Conservation (phyloP, 306 rosid genomes). For the Alnus glutinosa region DNA sequence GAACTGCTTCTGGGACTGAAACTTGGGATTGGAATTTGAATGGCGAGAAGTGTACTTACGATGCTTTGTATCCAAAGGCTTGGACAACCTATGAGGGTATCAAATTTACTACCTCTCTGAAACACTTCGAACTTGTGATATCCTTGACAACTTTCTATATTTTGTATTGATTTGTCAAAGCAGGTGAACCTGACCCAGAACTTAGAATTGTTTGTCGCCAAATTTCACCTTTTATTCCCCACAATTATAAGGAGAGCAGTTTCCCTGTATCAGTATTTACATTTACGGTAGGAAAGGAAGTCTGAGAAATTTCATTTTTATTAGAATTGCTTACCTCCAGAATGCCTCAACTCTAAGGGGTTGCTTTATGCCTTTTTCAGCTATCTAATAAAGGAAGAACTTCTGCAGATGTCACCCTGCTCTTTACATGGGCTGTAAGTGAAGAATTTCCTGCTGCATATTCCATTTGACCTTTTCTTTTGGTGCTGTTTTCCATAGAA, state of each 20-base stretch:
- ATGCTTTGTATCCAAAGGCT: slow-evolving; percentile 92
- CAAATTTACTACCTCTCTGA: slow-evolving; percentile 17
- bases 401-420: slow-evolving; percentile 76
- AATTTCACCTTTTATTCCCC: slow-evolving; percentile 92
- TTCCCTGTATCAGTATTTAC: slow-evolving; percentile 86
- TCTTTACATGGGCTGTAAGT: slow-evolving; percentile 98
- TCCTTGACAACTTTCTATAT: not conserved
- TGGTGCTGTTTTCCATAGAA: not conserved
- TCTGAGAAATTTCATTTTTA: slow-evolving; percentile 18
- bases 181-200: slow-evolving; percentile 87
- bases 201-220: slow-evolving; percentile 84
- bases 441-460: not conserved
- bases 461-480: not conserved
- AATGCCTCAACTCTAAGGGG: slow-evolving; percentile 7
- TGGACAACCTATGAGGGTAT: slow-evolving; percentile 89
- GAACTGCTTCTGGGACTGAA: slow-evolving; percentile 67
- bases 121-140: not conserved
- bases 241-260: slow-evolving; percentile 96
- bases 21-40: slow-evolving; percentile 95
- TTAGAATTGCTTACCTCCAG: not conserved
- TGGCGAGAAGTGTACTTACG: slow-evolving; percentile 72
- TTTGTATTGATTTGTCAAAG: slow-evolving; percentile 22
- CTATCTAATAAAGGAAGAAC: slow-evolving; percentile 71
- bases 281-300: slow-evolving; percentile 59
- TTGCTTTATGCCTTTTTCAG: slow-evolving; percentile 43